A percentile compares a stretch with the other conserved stretches of the same genome.
These are phyloP conservation scores for Pyrenula aspistea DNA, from an alignment of 495 filamentous ascomycete species.

Conservation along the genomic window DNA sequence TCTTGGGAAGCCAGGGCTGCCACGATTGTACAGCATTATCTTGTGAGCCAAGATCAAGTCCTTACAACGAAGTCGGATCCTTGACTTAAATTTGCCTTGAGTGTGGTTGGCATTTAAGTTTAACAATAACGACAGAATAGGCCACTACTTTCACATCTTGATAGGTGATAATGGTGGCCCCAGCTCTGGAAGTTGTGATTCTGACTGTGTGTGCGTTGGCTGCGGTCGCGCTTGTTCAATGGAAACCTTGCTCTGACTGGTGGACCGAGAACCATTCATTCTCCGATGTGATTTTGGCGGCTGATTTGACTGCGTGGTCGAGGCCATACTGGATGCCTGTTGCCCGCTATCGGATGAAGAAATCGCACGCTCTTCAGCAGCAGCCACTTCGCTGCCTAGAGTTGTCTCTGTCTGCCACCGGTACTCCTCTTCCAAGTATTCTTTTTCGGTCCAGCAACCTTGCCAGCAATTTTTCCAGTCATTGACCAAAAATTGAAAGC, in stretches of 20 bases:
- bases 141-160: slow-evolving; percentile 23
- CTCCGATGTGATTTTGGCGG: slow-evolving; percentile 13
- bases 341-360: slow-evolving; percentile 58
- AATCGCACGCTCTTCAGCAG: slow-evolving; percentile 43
- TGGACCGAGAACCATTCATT: slow-evolving; percentile 18
- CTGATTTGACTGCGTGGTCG: slow-evolving; percentile 4
- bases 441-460: slow-evolving; percentile 83
- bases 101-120: too few species aligned
- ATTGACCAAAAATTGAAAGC: slow-evolving; percentile 82
- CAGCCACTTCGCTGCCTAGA: slow-evolving; percentile 9
- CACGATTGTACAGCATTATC: background rate
- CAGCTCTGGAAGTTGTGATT: slow-evolving; percentile 45
- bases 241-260: slow-evolving; percentile 21
- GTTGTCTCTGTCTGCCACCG: slow-evolving; percentile 40
- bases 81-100: too few species aligned
- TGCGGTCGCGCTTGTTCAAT: slow-evolving; percentile 24
- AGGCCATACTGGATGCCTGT: slow-evolving; percentile 5
- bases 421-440: slow-evolving; percentile 64
- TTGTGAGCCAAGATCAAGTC: background rate
- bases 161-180: slow-evolving; percentile 67
- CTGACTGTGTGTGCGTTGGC: slow-evolving; percentile 20
- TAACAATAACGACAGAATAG: too few species aligned
- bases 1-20: background rate
- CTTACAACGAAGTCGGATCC: too few species aligned
- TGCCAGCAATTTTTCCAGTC: slow-evolving; percentile 94